phyloP scores from a whole-genome alignment of 73 alveolate species.

The Breviolum minutum region DNA sequence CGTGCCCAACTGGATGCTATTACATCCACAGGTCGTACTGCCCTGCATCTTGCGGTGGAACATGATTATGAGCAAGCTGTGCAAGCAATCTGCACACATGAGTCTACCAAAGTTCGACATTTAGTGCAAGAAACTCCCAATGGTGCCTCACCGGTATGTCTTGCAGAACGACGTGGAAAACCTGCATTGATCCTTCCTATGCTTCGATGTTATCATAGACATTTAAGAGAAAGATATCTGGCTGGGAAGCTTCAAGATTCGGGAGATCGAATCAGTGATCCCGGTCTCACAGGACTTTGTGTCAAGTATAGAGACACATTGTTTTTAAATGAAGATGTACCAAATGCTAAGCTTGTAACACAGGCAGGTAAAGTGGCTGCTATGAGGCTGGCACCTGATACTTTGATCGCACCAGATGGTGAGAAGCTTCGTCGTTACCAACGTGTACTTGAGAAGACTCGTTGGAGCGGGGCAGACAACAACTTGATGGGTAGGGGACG shows the following conservation, averaged over 20 bases:
- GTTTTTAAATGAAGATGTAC: slow-evolving; percentile 25
- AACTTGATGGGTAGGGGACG: slow-evolving; percentile 76
- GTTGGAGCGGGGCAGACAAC: slow-evolving; percentile 23
- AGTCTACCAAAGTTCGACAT: slow-evolving; percentile 38
- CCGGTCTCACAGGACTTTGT: slow-evolving; percentile 48
- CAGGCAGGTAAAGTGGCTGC: slow-evolving; percentile 60
- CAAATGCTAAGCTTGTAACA: slow-evolving; percentile 8
- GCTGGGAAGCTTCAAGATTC: slow-evolving; percentile 88
- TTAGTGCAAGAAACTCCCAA: slow-evolving; percentile 61
- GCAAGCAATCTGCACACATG: slow-evolving; percentile 19
- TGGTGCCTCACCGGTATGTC: slow-evolving; percentile 67
- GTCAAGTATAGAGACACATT: slow-evolving; percentile 59
- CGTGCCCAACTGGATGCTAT: slow-evolving; percentile 78
- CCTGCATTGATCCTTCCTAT: slow-evolving; percentile 80
- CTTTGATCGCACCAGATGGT: background rate
- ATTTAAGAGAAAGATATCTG: slow-evolving; percentile 60
- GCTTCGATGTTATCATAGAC: slow-evolving; percentile 86
- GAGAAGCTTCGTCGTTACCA: slow-evolving; percentile 65
- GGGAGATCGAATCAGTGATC: slow-evolving; percentile 45
- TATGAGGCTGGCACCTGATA: slow-evolving; percentile 40
- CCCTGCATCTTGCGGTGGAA: slow-evolving; percentile 76
- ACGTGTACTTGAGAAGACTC: slow-evolving; percentile 60
- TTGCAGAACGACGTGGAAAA: slow-evolving; percentile 86
- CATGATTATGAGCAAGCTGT: slow-evolving; percentile 66
- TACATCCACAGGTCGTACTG: slow-evolving; percentile 70